Evolutionary conservation across 306 rosid genomes (phyloP), one percentile per base, ranked within the genome.

Genomic region (Fagus crenata): DNA sequence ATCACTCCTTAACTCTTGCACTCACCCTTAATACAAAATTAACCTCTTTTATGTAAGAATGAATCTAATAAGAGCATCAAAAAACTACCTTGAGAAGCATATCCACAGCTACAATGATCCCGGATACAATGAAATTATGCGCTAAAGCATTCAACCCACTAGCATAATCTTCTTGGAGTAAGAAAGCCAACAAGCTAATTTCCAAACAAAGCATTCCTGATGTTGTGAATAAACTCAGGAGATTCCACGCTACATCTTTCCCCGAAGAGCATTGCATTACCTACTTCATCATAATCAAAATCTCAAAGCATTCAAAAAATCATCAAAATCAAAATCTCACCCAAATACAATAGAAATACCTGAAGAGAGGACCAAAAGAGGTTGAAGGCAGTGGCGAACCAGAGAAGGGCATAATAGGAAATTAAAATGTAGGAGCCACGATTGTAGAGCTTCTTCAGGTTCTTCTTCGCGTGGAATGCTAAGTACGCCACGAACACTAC

Each of bases 201-300:
- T 92, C 96, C 82, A 90, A 83, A 78, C 85, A 89, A 75, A 92
- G 85, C 82, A 88, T 87, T 53, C 91, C 92, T 3, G 87, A 85
- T 15, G 83, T 78, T 4, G 96, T 90, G 76, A 86, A 89, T 79
- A 90, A 75, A 0, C 92, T 84, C 65, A 92, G 76, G 15, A 90
- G 15, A 84, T 90, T 86, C 97, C 97, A 90, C 15, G 79, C 83
- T 41, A 81, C 76, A 80, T 73, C 84, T 87, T 92, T 90, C 61
- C 90, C 90, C 6, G 84, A 86, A 63, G 93, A 78, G 83, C 97
- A 89, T 61, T 89, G 88, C 97, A 96, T 89, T 65, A 77, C 69
- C 97, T 90, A 80, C 41, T 73, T 63, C 68, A 78, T 54, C 54
- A 65, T 58, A 74, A 83, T 60, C 81, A n/a, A 69, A 65, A 37